Conservation (phyloP, 2,329 filamentous ascomycete species). For the Trichophyton verrucosum region DNA sequence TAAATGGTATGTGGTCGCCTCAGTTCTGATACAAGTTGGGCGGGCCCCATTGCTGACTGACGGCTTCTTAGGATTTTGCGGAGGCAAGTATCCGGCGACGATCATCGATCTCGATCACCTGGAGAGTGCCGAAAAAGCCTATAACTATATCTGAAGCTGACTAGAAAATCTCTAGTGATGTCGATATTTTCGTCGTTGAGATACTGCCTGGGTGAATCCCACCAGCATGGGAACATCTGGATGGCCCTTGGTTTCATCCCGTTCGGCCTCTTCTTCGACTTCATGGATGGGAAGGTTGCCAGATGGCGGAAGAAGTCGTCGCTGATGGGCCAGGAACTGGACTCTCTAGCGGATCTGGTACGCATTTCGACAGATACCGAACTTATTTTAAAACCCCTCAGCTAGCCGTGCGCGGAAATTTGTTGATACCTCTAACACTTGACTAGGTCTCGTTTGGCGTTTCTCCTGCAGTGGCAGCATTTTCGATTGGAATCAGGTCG, state of each 20-base stretch:
- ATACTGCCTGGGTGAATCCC: conserved; percentile 67
- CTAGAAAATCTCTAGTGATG: conserved; percentile 47
- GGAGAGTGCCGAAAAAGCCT: background rate
- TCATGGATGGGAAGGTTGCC: conserved; percentile 93
- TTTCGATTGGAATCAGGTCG: conserved; percentile 79
- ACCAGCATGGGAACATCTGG: conserved; percentile 59
- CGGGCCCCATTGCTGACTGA: conserved; percentile 4
- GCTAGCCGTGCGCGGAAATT: background rate
- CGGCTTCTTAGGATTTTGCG: conserved; percentile 32
- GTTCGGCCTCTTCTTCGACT: conserved; percentile 91
- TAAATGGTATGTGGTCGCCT: conserved; percentile 31
- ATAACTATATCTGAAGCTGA: conserved; percentile 3
- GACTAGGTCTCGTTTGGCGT: conserved; percentile 86
- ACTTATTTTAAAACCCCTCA: background rate
- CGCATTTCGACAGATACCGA: conserved; percentile 17
- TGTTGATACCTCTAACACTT: conserved; percentile 1
- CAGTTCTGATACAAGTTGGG: background rate
- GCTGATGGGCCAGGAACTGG: conserved; percentile 94
- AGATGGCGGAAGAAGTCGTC: conserved; percentile 94
- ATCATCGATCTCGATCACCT: background rate
- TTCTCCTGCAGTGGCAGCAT: conserved; percentile 73
- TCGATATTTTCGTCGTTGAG: conserved; percentile 90
- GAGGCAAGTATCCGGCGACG: conserved; percentile 27
- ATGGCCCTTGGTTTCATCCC: conserved; percentile 76
- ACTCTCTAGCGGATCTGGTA: conserved; percentile 91